A percentile compares a stretch with the other conserved stretches of the same genome.
Conservation (phyloP, 306 rosid species). For the Sicyos edulis region DNA sequence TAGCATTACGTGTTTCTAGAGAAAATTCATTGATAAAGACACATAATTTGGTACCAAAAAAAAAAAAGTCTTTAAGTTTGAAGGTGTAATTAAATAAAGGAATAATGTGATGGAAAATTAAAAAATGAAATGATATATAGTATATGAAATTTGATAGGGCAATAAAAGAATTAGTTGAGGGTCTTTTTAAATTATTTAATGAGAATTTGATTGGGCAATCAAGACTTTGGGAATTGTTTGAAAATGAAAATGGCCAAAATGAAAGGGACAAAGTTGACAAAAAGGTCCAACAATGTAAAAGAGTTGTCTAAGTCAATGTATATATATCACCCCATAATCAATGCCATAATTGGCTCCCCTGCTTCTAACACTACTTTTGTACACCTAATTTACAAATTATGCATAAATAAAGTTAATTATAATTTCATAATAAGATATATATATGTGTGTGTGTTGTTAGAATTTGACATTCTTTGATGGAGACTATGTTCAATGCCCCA, state of each 20-base stretch:
- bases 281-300: not conserved
- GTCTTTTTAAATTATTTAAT: not conserved
- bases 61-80: no score
- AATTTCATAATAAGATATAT: not conserved
- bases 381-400: not conserved
- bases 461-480: not conserved
- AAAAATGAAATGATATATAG: not conserved
- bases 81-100: not conserved
- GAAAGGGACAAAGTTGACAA: conserved; percentile 6
- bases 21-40: not conserved
- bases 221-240: conserved; percentile 2
- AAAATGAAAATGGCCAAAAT: not conserved
- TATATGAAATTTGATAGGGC: not conserved
- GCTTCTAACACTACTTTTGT: conserved; percentile 2
- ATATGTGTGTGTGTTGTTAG: no score
- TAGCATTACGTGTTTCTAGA: not conserved
- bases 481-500: not conserved
- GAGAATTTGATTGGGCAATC: no score
- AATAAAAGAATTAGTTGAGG: conserved; percentile 7
- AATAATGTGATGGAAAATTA: not conserved
- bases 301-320: not conserved
- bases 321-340: conserved; percentile 6
- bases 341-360: conserved; percentile 19
- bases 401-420: not conserved
- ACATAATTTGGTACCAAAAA: not conserved